Base-by-base conservation (phyloP, 148 eudicot genomes). In the Polygonum aviculare region DNA sequence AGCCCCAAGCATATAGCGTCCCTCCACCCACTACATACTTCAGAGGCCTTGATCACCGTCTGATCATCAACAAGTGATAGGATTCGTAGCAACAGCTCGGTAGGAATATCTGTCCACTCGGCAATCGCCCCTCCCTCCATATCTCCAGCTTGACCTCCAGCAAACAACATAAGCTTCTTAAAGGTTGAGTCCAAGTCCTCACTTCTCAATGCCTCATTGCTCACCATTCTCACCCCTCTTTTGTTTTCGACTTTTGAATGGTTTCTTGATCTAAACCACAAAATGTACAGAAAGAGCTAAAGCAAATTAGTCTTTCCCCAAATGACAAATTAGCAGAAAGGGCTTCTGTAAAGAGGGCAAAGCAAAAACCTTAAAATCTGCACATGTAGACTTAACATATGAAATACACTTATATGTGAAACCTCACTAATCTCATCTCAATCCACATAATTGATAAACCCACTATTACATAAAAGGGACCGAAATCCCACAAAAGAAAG, bases 1-100 rank as follows among this genome's bases (percentile, higher is more conserved):
- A 88, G 85, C 6, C 98, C 98, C 76, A 85, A 84, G 75, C 84
- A 88, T 75, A 95, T 80, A 57, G 97, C 94, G 71, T 95, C 96
- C 78, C 96, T 90, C 98, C 98, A 95, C 18, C 89, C 98, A 77
- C 81, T 81, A 57, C 94, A 95, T 0, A 92, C 97, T 35, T 89
- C 93, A 3, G 96, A 86, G 74, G 92, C 96, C 83, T 80, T 89
- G 49, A 95, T 82, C 63, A 87, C 91, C 12, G 92, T 84, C 77
- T 83, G 92, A 83, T 90, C 97, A 89, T 95, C 96, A 47, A 87
- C 90, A 77, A 90, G 92, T 0, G 88, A 89, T 12, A 90, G 74
- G 63, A 95, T 92, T 74, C 94, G 78, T 80, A 95, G 65, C 78
- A 95, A 83, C 44, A 95, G 90, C 86, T 95, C 98, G 92, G 86